Conservation (phyloP, 768 basidiomycete species). For the Russula foetens region DNA sequence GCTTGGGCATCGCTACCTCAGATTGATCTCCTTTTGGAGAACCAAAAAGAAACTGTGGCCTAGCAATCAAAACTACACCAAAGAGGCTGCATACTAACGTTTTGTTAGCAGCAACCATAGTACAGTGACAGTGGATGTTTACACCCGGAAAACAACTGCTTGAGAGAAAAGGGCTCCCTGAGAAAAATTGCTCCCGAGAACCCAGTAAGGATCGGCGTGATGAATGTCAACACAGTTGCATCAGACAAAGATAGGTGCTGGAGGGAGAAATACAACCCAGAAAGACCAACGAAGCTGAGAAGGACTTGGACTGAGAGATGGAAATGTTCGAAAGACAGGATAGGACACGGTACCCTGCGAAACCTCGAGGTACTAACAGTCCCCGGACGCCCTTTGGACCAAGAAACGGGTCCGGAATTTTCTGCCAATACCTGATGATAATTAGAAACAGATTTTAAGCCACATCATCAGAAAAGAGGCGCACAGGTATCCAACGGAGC, state of each 20-base stretch:
- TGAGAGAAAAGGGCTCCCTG: slow-evolving; percentile 47
- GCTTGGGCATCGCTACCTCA: slow-evolving; percentile 23
- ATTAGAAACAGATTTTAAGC: not conserved
- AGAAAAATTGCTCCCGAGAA: slow-evolving; percentile 54
- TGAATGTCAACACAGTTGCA: slow-evolving; percentile 67
- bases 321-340: not conserved
- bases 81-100: slow-evolving; percentile 50
- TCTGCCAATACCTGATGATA: slow-evolving; percentile 29
- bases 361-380: slow-evolving; percentile 48
- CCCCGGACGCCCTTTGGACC: slow-evolving; percentile 63
- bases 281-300: slow-evolving; percentile 60
- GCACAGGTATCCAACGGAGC: slow-evolving; percentile 44
- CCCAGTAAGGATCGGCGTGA: slow-evolving; percentile 58
- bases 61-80: slow-evolving; percentile 76
- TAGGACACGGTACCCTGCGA: slow-evolving; percentile 40
- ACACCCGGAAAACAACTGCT: slow-evolving; percentile 50
- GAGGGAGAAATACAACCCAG: slow-evolving; percentile 59
- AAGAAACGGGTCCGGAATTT: slow-evolving; percentile 48
- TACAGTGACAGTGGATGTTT: slow-evolving; percentile 1
- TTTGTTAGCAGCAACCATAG: not conserved
- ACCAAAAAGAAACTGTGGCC: slow-evolving; percentile 70
- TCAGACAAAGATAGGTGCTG: slow-evolving; percentile 73
- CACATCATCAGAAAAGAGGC: not conserved
- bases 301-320: not conserved
- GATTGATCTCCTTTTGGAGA: slow-evolving; percentile 1